phyloP scores from a whole-genome alignment of 305 asterid genomes.

The Striga hermonthica region DNA sequence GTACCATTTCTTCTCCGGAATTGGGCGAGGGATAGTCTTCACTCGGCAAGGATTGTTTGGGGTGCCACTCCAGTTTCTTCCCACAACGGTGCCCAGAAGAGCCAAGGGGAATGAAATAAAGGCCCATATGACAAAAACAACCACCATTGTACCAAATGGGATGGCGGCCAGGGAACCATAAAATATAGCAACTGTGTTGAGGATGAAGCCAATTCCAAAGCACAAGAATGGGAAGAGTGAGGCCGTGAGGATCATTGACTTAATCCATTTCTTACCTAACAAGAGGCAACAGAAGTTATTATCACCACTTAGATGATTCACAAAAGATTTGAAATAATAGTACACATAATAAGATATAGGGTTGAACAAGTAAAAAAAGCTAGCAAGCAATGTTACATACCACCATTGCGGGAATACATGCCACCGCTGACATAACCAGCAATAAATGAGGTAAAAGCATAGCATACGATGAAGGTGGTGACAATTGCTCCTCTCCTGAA shows the following conservation, averaged over 20 bases:
- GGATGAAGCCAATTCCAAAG: conserved; percentile 61
- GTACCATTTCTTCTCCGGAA: conserved; percentile 83
- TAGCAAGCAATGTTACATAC: conserved; percentile 29
- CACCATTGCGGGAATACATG: conserved; percentile 78
- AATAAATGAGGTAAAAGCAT: conserved; percentile 79
- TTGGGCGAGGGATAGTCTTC: conserved; percentile 82
- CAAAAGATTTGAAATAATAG: no score
- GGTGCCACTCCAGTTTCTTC: conserved; percentile 72
- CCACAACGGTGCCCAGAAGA: conserved; percentile 71
- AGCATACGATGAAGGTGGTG: conserved; percentile 70
- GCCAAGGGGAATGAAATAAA: conserved; percentile 72
- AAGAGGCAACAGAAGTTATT: conserved; percentile 19
- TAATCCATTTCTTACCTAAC: conserved; percentile 72
- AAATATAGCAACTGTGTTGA: conserved; percentile 65
- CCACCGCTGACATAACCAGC: conserved; percentile 88
- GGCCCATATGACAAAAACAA: conserved; percentile 71
- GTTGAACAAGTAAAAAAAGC: no score
- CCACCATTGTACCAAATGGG: conserved; percentile 67
- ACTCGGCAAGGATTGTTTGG: conserved; percentile 80
- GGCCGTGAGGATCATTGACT: conserved; percentile 74
- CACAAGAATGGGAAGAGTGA: conserved; percentile 73
- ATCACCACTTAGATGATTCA: no score
- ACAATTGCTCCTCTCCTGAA: conserved; percentile 88
- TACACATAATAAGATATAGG: no score
- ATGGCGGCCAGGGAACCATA: conserved; percentile 74